A percentile compares a stretch with the other conserved stretches of the same genome.
Conservation (phyloP, 1,284 basidiomycete species). For the Ganoderma lingzhi region DNA sequence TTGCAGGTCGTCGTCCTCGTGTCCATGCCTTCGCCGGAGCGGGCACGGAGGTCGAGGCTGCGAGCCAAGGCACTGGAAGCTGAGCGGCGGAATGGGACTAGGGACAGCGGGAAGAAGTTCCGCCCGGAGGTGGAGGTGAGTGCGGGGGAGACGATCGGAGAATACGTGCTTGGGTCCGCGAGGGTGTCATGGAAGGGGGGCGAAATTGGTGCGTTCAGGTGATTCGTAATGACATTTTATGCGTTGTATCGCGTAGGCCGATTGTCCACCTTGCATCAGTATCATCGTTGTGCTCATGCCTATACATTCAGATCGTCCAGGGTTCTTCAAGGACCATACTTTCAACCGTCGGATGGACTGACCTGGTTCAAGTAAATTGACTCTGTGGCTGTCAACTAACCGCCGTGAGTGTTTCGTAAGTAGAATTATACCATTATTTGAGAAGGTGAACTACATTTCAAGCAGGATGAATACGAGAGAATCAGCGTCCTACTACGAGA, state of each 20-base stretch:
- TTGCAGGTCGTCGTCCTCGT: constrained; percentile 39
- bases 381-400: too few relatives aligned
- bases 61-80: constrained; percentile 15
- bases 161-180: constrained; percentile 37
- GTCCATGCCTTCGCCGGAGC: constrained; percentile 39
- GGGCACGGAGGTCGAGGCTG: constrained; percentile 11
- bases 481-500: too few relatives aligned
- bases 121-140: constrained; percentile 19
- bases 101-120: constrained; percentile 1
- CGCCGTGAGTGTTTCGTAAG: too few relatives aligned
- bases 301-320: too few relatives aligned
- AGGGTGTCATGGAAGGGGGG: constrained; percentile 35
- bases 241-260: background rate
- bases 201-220: constrained; percentile 2
- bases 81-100: background rate
- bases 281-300: background rate
- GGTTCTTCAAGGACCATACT: too few relatives aligned
- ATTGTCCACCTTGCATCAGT: background rate
- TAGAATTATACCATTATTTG: too few relatives aligned
- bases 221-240: background rate
- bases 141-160: constrained; percentile 22
- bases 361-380: too few relatives aligned
- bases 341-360: too few relatives aligned
- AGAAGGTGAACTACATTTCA: too few relatives aligned
- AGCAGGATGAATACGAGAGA: too few relatives aligned